Conservation (phyloP, 2,329 filamentous ascomycete genomes). For the Escovopsis sp. region DNA sequence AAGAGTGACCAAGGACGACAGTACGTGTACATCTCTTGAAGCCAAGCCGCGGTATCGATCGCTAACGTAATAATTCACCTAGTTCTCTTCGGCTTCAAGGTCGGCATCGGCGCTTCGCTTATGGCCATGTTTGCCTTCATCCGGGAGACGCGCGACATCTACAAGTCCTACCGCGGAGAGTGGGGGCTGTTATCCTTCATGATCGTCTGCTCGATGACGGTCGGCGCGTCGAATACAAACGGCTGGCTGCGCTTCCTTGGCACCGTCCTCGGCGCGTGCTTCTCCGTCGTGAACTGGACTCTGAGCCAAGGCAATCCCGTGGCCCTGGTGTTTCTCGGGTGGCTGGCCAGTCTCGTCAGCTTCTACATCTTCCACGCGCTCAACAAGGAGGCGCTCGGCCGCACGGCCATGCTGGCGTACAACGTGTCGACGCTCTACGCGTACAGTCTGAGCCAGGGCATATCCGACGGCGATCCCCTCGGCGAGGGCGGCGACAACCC, state of each 20-base stretch:
- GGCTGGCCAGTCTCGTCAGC: conserved; percentile 60
- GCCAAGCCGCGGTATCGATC: background rate
- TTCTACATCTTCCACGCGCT: conserved; percentile 75
- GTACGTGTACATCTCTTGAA: conserved; percentile 16
- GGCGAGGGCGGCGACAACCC: conserved; percentile 71
- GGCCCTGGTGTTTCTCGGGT: conserved; percentile 60
- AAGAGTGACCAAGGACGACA: conserved; percentile 33
- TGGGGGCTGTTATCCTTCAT: conserved; percentile 94
- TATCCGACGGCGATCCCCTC: conserved; percentile 60
- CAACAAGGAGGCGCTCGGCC: conserved; percentile 69
- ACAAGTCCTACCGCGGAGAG: conserved; percentile 74
- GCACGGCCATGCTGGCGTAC: conserved; percentile 85
- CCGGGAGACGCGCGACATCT: conserved; percentile 55
- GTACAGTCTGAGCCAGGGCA: conserved; percentile 65
- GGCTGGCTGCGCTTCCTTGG: conserved; percentile 69
- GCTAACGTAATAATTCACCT: conserved; percentile 1
- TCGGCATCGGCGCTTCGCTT: conserved; percentile 68
- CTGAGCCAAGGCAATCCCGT: conserved; percentile 55
- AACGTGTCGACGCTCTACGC: conserved; percentile 85
- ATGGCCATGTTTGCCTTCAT: conserved; percentile 78
- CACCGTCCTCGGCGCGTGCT: conserved; percentile 61
- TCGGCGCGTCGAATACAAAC: conserved; percentile 82
- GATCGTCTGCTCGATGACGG: conserved; percentile 91
- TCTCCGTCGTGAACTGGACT: conserved; percentile 63
- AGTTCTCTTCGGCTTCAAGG: conserved; percentile 68